Percentiles rank a stretch among this genome's conserved stretches.
Evolutionary conservation across 768 basidiomycete species (phyloP).

Genomic region (Royoungia palumana): DNA sequence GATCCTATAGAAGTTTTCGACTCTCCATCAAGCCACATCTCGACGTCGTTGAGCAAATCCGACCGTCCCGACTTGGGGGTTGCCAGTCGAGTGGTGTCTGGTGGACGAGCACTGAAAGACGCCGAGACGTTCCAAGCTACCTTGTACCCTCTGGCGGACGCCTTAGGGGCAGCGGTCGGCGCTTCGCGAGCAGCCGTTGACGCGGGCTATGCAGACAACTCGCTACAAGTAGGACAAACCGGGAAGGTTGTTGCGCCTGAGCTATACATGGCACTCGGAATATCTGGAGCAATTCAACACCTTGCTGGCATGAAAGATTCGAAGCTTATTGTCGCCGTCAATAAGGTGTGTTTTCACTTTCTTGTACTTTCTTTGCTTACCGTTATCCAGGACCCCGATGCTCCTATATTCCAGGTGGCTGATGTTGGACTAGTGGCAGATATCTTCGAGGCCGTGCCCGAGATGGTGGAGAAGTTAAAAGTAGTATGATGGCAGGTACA

Average conservation of each 20-base stretch:
- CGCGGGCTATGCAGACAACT: constrained; percentile 97
- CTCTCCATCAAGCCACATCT: constrained; percentile 54
- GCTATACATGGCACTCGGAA: constrained; percentile 93
- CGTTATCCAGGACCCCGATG: constrained; percentile 77
- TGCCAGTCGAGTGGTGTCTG: constrained; percentile 87
- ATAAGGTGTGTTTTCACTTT: constrained; percentile 60
- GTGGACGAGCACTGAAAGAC: constrained; percentile 92
- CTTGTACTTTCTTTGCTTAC: constrained; percentile 7
- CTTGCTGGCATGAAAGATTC: constrained; percentile 99
- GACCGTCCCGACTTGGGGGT: constrained; percentile 90
- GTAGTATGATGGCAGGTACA: constrained; percentile 23
- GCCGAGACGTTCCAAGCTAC: constrained; percentile 87
- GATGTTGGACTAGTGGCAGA: constrained; percentile 94
- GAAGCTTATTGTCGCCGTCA: constrained; percentile 96
- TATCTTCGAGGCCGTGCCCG: constrained; percentile 87
- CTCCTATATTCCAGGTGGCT: constrained; percentile 98
- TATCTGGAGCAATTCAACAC: constrained; percentile 98
- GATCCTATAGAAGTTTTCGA: constrained; percentile 62
- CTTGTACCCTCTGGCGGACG: constrained; percentile 90
- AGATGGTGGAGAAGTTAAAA: constrained; percentile 88
- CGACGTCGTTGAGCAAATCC: constrained; percentile 79
- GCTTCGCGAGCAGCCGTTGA: constrained; percentile 99
- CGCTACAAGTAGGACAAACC: constrained; percentile 98
- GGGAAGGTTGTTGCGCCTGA: constrained; percentile 98
- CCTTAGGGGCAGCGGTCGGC: constrained; percentile 91